These are phyloP conservation scores for Leucoagaricus sp. DNA, from an alignment of 1,284 basidiomycete genomes.

Conservation along the genomic window DNA sequence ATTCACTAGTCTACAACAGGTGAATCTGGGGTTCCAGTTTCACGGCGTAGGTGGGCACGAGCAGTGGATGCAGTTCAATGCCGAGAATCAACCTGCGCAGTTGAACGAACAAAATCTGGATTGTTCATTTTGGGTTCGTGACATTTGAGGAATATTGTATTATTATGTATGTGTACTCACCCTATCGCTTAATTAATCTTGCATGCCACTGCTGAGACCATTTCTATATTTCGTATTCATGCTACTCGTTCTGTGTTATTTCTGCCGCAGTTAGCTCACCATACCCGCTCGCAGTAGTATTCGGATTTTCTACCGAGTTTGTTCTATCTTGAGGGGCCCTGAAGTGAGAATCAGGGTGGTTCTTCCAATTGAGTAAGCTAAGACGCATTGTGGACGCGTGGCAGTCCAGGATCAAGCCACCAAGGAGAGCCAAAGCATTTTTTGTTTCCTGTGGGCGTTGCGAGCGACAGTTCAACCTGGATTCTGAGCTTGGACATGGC, in stretches of 20 bases:
- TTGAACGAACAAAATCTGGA: conserved; percentile 1
- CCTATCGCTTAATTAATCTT: not conserved
- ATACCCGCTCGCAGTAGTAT: not conserved
- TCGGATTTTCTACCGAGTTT: not conserved
- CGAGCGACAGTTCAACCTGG: not conserved
- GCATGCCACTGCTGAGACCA: not conserved
- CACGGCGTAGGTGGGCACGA: conserved; percentile 10
- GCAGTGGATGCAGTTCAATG: conserved; percentile 11
- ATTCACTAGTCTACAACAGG: conserved; percentile 2
- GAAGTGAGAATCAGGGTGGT: conserved; percentile 1
- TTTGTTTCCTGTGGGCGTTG: not conserved
- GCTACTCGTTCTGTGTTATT: not conserved
- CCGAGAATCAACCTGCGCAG: conserved; percentile 6
- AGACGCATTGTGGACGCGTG: conserved; percentile 10
- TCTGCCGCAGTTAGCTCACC: not conserved
- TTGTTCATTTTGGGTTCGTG: conserved; percentile 15
- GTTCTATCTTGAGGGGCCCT: not conserved
- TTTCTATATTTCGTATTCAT: not conserved
- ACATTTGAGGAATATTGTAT: not conserved
- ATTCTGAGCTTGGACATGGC: no score
- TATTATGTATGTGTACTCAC: conserved; percentile 5
- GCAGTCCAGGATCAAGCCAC: not conserved
- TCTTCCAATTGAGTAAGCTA: conserved; percentile 8
- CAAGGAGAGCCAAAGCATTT: not conserved
- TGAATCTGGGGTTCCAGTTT: conserved; percentile 9